Percentiles rank a stretch among this genome's conserved stretches.
phyloP scores from a whole-genome alignment of 2,329 filamentous ascomycete species.

The Neofusicoccum ribis region DNA sequence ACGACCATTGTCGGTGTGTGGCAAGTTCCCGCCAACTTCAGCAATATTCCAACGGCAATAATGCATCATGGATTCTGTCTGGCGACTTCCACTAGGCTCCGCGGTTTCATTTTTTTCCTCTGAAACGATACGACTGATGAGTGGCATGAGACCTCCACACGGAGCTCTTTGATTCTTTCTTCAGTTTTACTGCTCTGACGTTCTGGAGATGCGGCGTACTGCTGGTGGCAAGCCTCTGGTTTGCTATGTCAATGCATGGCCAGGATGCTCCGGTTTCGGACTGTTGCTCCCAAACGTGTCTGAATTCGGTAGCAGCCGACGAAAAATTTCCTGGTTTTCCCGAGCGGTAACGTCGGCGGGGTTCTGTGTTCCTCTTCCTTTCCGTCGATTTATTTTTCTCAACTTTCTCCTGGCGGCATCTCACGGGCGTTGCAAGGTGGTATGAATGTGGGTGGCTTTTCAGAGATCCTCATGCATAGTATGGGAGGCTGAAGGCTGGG shows the following conservation, averaged over 20 bases:
- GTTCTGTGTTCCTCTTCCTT: neutral
- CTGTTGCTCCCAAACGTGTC: neutral
- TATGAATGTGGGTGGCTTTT: slow-evolving; percentile 10
- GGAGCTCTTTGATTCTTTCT: neutral
- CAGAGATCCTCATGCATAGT: slow-evolving; percentile 13
- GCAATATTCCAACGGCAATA: neutral
- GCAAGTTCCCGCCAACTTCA: neutral
- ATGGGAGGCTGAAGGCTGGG: slow-evolving; percentile 8
- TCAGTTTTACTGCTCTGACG: neutral
- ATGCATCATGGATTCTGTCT: neutral
- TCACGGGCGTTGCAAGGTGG: slow-evolving; percentile 14
- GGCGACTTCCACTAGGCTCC: neutral
- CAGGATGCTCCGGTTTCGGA: neutral
- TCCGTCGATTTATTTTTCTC: neutral
- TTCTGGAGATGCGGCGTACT: neutral
- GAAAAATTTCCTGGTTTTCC: neutral
- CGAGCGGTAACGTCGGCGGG: neutral
- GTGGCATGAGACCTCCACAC: neutral
- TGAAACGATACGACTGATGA: slow-evolving; percentile 4
- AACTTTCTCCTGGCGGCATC: slow-evolving; percentile 6
- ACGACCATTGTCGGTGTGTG: neutral
- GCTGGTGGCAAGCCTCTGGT: neutral
- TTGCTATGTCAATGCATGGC: neutral
- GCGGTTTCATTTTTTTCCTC: neutral
- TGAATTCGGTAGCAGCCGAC: neutral